Conservation (phyloP, 768 basidiomycete genomes). For the Pisolithus orientalis region DNA sequence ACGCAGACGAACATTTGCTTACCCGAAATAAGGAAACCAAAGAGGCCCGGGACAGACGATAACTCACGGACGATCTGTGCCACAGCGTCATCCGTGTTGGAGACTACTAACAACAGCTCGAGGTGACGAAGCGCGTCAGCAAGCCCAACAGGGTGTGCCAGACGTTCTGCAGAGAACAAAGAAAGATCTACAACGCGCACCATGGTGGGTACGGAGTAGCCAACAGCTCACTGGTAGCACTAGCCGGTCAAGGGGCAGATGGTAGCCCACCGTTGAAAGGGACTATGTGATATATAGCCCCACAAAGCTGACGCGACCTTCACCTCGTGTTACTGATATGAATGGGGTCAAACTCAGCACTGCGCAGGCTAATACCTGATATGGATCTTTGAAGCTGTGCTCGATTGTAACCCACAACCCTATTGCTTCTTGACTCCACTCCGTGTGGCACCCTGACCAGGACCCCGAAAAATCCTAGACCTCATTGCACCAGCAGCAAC, state of each 20-base stretch:
- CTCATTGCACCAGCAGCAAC: too few relatives aligned
- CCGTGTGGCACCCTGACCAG: too few relatives aligned
- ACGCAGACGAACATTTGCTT: background rate
- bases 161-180: conserved; percentile 10
- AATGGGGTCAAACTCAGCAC: too few relatives aligned
- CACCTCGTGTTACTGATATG: too few relatives aligned
- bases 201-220: background rate
- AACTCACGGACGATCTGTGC: conserved; percentile 21
- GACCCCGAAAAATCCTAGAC: too few relatives aligned
- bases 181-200: conserved; percentile 11
- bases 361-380: too few relatives aligned
- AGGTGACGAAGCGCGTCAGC: conserved; percentile 10
- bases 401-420: too few relatives aligned
- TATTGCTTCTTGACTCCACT: too few relatives aligned
- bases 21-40: conserved; percentile 27
- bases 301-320: too few relatives aligned
- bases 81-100: conserved; percentile 8
- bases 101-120: conserved; percentile 20
- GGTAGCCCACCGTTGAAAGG: too few relatives aligned
- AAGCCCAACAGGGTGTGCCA: conserved; percentile 16
- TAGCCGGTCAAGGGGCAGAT: background rate
- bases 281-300: too few relatives aligned
- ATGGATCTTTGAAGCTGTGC: too few relatives aligned
- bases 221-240: background rate
- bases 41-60: conserved; percentile 19